Evolutionary conservation across 139 green algal species (phyloP).

Genomic region (Diplosphaera chodatii): DNA sequence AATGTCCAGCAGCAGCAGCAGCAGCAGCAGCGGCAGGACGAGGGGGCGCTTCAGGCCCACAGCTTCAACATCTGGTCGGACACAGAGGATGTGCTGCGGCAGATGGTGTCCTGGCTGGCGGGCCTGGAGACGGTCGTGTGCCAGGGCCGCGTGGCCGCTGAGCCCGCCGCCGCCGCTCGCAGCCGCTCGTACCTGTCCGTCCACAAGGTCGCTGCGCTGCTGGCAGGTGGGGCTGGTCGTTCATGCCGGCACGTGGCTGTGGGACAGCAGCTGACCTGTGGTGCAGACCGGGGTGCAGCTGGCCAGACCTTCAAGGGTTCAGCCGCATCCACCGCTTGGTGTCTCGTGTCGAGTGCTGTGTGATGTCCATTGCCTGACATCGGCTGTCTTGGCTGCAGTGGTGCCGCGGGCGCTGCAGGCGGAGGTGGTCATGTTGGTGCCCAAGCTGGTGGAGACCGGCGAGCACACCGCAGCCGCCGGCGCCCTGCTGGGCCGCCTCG

Average conservation of each 20-base stretch:
- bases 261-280: too few relatives aligned
- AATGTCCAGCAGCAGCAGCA: neutral
- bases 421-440: constrained; percentile 43
- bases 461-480: constrained; percentile 26
- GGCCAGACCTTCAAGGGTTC: too few relatives aligned
- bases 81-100: constrained; percentile 34
- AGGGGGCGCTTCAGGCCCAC: neutral
- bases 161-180: neutral
- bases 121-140: constrained; percentile 15
- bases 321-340: too few relatives aligned
- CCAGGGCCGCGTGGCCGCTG: neutral
- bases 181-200: constrained; percentile 4
- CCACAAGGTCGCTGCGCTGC: constrained; percentile 19
- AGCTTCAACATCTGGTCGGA: neutral
- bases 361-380: too few relatives aligned
- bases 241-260: too few relatives aligned
- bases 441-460: constrained; percentile 26
- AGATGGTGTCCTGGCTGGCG: constrained; percentile 38
- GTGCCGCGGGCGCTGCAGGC: constrained; percentile 32
- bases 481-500: constrained; percentile 27
- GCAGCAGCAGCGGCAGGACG: constrained; percentile 1
- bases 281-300: too few relatives aligned
- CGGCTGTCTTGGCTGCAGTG: neutral
- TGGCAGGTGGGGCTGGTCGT: constrained; percentile 26
- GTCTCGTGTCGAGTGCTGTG: neutral